A percentile compares a stretch with the other conserved stretches of the same genome.
These are phyloP conservation scores for Pseudocercospora fuligena DNA, from an alignment of 2,329 filamentous ascomycete species.

Conservation along the genomic window DNA sequence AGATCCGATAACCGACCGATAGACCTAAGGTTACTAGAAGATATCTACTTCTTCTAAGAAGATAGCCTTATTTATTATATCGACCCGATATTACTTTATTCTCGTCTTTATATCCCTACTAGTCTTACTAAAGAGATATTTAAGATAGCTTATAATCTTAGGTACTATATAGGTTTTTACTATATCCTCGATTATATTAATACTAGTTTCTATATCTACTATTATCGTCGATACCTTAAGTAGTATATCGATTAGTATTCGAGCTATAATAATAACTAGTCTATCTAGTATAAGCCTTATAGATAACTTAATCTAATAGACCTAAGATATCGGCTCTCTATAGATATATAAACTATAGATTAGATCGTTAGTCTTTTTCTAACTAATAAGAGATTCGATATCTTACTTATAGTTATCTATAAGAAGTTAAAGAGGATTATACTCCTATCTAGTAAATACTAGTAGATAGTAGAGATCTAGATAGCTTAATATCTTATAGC, in stretches of 20 bases:
- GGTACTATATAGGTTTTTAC: neutral
- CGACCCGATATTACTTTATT: neutral
- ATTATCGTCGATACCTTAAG: neutral
- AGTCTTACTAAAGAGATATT: neutral
- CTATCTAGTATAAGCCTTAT: neutral
- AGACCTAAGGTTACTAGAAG: neutral
- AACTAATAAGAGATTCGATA: no score
- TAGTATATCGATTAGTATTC: neutral
- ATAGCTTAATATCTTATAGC: neutral
- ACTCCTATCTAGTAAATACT: neutral
- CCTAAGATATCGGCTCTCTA: neutral
- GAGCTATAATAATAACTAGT: neutral
- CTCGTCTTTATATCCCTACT: neutral
- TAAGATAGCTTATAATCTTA: neutral
- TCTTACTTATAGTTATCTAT: slow-evolving; percentile 10
- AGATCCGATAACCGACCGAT: neutral
- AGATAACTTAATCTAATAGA: slow-evolving; percentile 1
- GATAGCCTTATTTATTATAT: neutral
- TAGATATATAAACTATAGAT: slow-evolving; percentile 6
- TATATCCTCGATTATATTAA: neutral
- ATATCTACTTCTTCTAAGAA: neutral
- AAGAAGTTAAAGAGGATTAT: neutral
- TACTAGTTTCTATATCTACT: no score
- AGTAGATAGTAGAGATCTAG: neutral
- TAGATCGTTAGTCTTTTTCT: no score